A percentile compares a stretch with the other conserved stretches of the same genome.
Evolutionary conservation across 768 basidiomycete genomes (phyloP).

Genomic region (Fibroporia radiculosa): DNA sequence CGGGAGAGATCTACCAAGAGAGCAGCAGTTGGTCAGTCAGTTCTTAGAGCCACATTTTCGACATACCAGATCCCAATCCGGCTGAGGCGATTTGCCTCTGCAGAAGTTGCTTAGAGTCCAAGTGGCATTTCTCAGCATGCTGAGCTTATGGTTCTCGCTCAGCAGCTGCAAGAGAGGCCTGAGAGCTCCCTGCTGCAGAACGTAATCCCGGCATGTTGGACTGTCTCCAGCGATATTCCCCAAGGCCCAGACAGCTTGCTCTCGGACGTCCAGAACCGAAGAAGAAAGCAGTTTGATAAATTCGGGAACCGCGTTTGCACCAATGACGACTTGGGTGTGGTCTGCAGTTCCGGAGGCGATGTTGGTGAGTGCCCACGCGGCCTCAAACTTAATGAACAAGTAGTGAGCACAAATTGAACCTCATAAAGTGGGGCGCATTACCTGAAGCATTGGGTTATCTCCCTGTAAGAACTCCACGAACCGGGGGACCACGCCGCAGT

Average conservation of each 20-base stretch:
- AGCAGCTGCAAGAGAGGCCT: conserved; percentile 83
- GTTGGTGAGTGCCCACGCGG: conserved; percentile 97
- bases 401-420: neutral
- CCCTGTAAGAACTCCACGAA: conserved; percentile 90
- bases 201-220: conserved; percentile 94
- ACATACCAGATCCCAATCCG: conserved; percentile 92
- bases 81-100: conserved; percentile 95
- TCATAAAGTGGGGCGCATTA: conserved; percentile 23
- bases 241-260: conserved; percentile 99
- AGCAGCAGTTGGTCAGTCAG: neutral
- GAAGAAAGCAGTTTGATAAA: conserved; percentile 96
- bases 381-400: conserved; percentile 70
- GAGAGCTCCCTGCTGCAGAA: conserved; percentile 87
- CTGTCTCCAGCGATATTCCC: conserved; percentile 99
- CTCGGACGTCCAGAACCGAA: conserved; percentile 91
- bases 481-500: conserved; percentile 93
- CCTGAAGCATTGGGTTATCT: conserved; percentile 82
- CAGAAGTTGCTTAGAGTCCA: conserved; percentile 99
- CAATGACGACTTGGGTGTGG: conserved; percentile 97
- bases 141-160: conserved; percentile 96
- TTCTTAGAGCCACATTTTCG: neutral
- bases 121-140: conserved; percentile 97
- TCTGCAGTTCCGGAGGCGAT: conserved; percentile 98
- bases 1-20: conserved; percentile 82
- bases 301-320: conserved; percentile 88